These are phyloP conservation scores for Botrytis sinoallii DNA, from an alignment of 2,329 filamentous ascomycete species.

Conservation along the genomic window DNA sequence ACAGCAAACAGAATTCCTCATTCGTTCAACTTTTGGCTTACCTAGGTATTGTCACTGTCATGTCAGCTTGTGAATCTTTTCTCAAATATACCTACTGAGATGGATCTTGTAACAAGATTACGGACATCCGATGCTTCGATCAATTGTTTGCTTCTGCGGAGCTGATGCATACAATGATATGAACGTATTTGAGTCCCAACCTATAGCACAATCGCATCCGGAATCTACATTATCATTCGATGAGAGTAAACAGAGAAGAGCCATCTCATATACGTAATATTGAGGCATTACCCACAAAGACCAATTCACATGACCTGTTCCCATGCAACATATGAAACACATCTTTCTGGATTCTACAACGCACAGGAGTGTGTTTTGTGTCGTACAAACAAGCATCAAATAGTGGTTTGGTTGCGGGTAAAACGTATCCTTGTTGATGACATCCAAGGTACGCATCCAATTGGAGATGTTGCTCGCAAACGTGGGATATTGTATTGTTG, in stretches of 20 bases:
- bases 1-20: neutral
- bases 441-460: neutral
- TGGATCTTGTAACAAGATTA: neutral
- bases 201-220: neutral
- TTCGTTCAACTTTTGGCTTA: neutral
- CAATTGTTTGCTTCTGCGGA: neutral
- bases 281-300: neutral
- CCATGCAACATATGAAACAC: slow-evolving; percentile 4
- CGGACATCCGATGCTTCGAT: neutral
- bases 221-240: neutral
- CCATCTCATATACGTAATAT: neutral
- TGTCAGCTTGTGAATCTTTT: neutral
- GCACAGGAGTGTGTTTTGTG: neutral
- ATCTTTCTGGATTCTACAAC: neutral
- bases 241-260: neutral
- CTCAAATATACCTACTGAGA: neutral
- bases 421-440: slow-evolving; percentile 4
- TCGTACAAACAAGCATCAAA: slow-evolving; percentile 9
- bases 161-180: neutral
- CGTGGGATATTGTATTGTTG: neutral
- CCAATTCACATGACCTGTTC: neutral
- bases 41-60: too few relatives aligned
- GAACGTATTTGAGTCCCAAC: neutral
- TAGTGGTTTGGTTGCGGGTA: slow-evolving; percentile 1
- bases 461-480: neutral